phyloP scores from a whole-genome alignment of 148 eudicot species.

The Dysphania ambrosioides region DNA sequence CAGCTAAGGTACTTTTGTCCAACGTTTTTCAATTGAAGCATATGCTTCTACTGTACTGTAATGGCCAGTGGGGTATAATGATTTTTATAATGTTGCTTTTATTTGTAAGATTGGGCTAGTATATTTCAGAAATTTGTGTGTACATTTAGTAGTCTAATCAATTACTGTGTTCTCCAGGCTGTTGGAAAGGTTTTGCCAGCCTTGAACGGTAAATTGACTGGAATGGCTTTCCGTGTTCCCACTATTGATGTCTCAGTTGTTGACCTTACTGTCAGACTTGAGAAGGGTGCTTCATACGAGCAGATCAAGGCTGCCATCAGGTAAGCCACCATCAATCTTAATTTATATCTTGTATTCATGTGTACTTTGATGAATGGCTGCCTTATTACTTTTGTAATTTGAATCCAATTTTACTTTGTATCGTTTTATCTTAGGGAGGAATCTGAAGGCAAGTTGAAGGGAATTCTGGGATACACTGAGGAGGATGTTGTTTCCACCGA shows the following conservation, averaged over 20 bases:
- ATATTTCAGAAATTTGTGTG: too few relatives aligned
- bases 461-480: constrained; percentile 67
- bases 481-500: constrained; percentile 74
- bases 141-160: too few relatives aligned
- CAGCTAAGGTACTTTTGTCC: constrained; percentile 30
- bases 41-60: not conserved
- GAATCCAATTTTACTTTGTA: not conserved
- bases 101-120: not conserved
- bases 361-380: too few relatives aligned
- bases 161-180: constrained; percentile 36
- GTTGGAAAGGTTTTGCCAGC: constrained; percentile 72
- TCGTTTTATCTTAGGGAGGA: constrained; percentile 41
- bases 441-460: constrained; percentile 74
- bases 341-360: too few relatives aligned
- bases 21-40: not conserved
- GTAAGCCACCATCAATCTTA: constrained; percentile 25
- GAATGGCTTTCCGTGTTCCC: constrained; percentile 76
- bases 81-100: too few relatives aligned
- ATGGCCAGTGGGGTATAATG: too few relatives aligned
- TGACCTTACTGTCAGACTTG: constrained; percentile 67
- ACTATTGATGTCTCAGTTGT: constrained; percentile 74
- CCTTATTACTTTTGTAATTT: too few relatives aligned
- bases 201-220: constrained; percentile 67
- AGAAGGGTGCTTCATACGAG: constrained; percentile 56
- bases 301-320: constrained; percentile 62